Percentiles rank a stretch among this genome's conserved stretches.
Evolutionary conservation across 257 asterid species (phyloP).

Genomic region (Oldenlandia corymbosa): DNA sequence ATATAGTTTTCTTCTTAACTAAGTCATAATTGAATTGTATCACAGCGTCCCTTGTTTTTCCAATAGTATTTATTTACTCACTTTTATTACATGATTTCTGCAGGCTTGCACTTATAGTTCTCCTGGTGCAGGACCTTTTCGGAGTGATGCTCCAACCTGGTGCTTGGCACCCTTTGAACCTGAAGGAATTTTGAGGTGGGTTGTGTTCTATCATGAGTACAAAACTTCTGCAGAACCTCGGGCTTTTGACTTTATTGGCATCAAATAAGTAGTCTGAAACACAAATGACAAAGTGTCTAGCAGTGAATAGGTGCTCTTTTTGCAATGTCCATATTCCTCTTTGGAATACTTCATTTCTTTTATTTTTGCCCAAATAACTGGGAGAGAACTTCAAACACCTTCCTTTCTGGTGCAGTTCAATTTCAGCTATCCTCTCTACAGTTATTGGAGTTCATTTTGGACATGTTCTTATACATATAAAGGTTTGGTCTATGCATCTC

Average conservation of each 20-base stretch:
- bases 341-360: too few relatives aligned
- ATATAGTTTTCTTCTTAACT: conserved; percentile 10
- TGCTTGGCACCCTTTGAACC: conserved; percentile 80
- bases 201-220: background rate
- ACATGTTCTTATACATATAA: conserved; percentile 58
- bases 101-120: conserved; percentile 61
- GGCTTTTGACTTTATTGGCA: background rate
- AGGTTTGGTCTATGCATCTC: conserved; percentile 28
- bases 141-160: conserved; percentile 67
- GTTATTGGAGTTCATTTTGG: conserved; percentile 67
- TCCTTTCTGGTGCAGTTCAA: conserved; percentile 47
- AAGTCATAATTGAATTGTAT: background rate
- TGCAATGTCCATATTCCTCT: too few relatives aligned
- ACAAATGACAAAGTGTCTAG: too few relatives aligned
- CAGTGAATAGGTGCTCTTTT: too few relatives aligned
- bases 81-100: conserved; percentile 9
- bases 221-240: background rate
- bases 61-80: background rate
- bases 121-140: conserved; percentile 58
- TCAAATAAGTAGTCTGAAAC: background rate
- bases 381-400: background rate
- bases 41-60: background rate
- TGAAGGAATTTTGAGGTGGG: conserved; percentile 74
- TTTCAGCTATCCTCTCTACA: conserved; percentile 69
- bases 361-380: background rate